Percentiles rank a stretch among this genome's conserved stretches.
phyloP scores from a whole-genome alignment of 371 early-diverging fungal species.

The Globomyces sp. region DNA sequence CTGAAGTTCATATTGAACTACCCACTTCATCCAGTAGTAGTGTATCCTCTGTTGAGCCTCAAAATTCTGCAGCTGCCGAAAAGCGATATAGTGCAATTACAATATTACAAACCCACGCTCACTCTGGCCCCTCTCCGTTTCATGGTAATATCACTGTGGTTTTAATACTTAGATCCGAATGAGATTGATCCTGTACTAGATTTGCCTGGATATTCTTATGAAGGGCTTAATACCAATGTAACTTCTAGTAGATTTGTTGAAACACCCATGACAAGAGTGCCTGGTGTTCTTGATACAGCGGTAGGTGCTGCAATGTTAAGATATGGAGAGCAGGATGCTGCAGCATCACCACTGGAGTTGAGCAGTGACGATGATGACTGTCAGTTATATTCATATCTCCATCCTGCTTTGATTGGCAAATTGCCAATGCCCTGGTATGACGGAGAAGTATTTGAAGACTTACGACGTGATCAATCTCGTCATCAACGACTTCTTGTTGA shows the following conservation, averaged over 20 bases:
- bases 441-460: constrained; percentile 28
- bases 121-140: not conserved
- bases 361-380: constrained; percentile 30
- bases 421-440: constrained; percentile 47
- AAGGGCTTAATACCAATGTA: not conserved
- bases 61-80: too few species aligned
- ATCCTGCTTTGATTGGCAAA: constrained; percentile 49
- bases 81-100: constrained; percentile 5
- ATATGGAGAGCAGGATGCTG: constrained; percentile 13
- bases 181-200: constrained; percentile 4
- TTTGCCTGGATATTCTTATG: not conserved
- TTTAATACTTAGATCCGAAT: not conserved
- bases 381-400: constrained; percentile 42
- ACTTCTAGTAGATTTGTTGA: constrained; percentile 29
- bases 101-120: not conserved
- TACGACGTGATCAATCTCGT: constrained; percentile 32
- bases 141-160: not conserved
- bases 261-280: constrained; percentile 47
- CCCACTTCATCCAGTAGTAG: not conserved
- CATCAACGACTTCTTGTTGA: constrained; percentile 30
- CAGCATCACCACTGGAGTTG: not conserved
- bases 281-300: constrained; percentile 47
- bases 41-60: too few species aligned
- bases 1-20: not conserved
- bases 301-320: constrained; percentile 23